These are phyloP conservation scores for Mycena citricolor DNA, from an alignment of 1,284 basidiomycete species.

Conservation along the genomic window DNA sequence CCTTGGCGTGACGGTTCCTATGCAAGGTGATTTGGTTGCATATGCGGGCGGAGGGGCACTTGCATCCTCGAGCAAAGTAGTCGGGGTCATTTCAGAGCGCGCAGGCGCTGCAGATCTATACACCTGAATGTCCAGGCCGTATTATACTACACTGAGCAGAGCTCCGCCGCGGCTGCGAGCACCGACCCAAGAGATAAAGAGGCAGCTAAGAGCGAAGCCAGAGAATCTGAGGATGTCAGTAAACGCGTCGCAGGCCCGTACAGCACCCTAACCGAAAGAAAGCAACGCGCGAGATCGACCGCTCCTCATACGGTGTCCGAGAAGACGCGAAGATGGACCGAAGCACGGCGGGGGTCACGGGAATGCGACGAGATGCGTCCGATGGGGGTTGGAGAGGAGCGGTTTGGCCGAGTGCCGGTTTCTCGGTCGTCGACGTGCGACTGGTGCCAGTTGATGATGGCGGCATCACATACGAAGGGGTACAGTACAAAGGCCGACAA, in stretches of 20 bases:
- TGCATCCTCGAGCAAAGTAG: slow-evolving; percentile 59
- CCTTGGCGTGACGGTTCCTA: slow-evolving; percentile 54
- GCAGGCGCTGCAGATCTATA: slow-evolving; percentile 47
- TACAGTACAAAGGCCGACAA: too few relatives aligned
- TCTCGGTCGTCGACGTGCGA: slow-evolving; percentile 12
- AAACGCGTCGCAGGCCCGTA: slow-evolving; percentile 7
- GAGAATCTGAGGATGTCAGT: slow-evolving; percentile 53
- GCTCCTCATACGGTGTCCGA: slow-evolving; percentile 72
- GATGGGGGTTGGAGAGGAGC: slow-evolving; percentile 16
- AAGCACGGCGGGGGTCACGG: slow-evolving; percentile 76
- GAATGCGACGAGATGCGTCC: slow-evolving; percentile 50
- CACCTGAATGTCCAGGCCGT: slow-evolving; percentile 21
- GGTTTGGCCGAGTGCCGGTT: too few relatives aligned
- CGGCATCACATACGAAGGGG: too few relatives aligned
- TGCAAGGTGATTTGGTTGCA: slow-evolving; percentile 61
- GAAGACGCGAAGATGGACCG: slow-evolving; percentile 82
- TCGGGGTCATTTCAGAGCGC: slow-evolving; percentile 55
- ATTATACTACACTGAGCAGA: slow-evolving; percentile 58
- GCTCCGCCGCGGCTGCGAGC: slow-evolving; percentile 60
- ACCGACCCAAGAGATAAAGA: slow-evolving; percentile 72
- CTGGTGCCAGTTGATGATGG: slow-evolving; percentile 17
- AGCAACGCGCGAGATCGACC: slow-evolving; percentile 75
- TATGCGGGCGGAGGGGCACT: slow-evolving; percentile 61
- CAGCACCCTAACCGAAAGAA: slow-evolving; percentile 68
- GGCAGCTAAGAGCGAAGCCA: slow-evolving; percentile 76